Evolutionary conservation across 768 basidiomycete genomes (phyloP).

Genomic region (Mycena latifolia): DNA sequence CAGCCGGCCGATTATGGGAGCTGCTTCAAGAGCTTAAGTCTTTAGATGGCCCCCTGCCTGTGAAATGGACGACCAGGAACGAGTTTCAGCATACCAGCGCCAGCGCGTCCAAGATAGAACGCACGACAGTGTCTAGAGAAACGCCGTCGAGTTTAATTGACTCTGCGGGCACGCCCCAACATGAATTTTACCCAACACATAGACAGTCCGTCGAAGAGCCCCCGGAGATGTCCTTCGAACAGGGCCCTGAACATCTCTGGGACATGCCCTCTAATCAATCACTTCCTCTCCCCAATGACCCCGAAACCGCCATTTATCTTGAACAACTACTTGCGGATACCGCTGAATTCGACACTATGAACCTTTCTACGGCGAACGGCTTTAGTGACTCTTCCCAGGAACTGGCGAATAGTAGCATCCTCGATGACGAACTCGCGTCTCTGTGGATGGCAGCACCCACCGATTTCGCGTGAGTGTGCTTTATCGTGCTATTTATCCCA

Average conservation of each 20-base stretch:
- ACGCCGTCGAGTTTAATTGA: not conserved
- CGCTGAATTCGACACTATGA: not conserved
- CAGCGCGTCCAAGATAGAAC: not conserved
- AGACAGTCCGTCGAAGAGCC: not conserved
- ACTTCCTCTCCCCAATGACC: not conserved
- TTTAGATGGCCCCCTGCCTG: conserved; percentile 11
- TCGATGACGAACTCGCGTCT: conserved; percentile 30
- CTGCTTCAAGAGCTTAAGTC: conserved; percentile 24
- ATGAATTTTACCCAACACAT: not conserved
- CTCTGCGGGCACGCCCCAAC: not conserved
- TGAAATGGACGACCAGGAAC: not conserved
- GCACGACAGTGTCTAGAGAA: not conserved
- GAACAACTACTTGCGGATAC: conserved; percentile 22
- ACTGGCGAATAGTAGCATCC: not conserved
- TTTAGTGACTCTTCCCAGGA: not conserved
- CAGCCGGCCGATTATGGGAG: conserved; percentile 16
- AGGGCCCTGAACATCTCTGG: not conserved
- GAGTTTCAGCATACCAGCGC: not conserved
- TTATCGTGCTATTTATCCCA: too few species aligned
- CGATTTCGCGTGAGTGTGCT: conserved; percentile 6
- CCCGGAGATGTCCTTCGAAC: conserved; percentile 1
- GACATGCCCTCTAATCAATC: not conserved
- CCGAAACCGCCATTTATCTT: not conserved
- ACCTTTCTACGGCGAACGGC: not conserved
- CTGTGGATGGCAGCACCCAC: conserved; percentile 28